phyloP scores from a whole-genome alignment of 495 filamentous ascomycete genomes.

The Letharia columbiana region DNA sequence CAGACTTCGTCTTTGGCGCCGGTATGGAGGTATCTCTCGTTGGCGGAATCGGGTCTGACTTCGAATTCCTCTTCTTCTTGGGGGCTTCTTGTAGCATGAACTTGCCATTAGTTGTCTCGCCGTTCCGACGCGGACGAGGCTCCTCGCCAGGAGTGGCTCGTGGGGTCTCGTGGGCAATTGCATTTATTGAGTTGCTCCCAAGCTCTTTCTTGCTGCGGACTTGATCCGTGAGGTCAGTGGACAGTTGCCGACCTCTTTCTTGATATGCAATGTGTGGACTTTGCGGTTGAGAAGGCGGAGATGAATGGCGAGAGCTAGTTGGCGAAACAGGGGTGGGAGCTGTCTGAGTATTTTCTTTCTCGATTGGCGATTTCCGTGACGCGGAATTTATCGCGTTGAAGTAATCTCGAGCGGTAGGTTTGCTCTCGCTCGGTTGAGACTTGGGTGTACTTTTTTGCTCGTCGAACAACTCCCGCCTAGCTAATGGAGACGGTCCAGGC shows the following conservation, averaged over 20 bases:
- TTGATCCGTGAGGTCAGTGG: slow-evolving; percentile 32
- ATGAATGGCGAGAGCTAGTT: slow-evolving; percentile 25
- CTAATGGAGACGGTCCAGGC: slow-evolving; percentile 44
- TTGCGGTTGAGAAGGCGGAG: slow-evolving; percentile 30
- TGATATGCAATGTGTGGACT: slow-evolving; percentile 90
- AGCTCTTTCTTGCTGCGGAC: slow-evolving; percentile 38
- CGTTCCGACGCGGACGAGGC: slow-evolving; percentile 16
- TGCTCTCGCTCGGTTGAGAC: slow-evolving; percentile 19
- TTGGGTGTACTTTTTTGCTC: slow-evolving; percentile 10
- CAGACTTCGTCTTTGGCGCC: slow-evolving; percentile 27
- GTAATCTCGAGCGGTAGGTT: slow-evolving; percentile 38
- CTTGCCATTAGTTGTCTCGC: slow-evolving; percentile 36
- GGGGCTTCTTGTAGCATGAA: slow-evolving; percentile 74
- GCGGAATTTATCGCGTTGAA: slow-evolving; percentile 32
- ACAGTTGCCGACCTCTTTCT: slow-evolving; percentile 63
- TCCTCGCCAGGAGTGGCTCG: slow-evolving; percentile 10
- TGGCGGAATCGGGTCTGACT: slow-evolving; percentile 38
- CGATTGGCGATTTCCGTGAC: slow-evolving; percentile 26
- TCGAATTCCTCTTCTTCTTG: slow-evolving; percentile 57
- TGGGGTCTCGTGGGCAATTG: slow-evolving; percentile 18
- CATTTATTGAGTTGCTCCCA: slow-evolving; percentile 21
- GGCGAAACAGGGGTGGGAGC: slow-evolving; percentile 32
- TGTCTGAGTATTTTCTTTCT: slow-evolving; percentile 29
- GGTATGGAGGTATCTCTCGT: slow-evolving; percentile 33
- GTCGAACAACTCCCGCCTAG: slow-evolving; percentile 18